Base-by-base conservation (phyloP, 495 filamentous ascomycete genomes). In the Aspergillus sparsus region DNA sequence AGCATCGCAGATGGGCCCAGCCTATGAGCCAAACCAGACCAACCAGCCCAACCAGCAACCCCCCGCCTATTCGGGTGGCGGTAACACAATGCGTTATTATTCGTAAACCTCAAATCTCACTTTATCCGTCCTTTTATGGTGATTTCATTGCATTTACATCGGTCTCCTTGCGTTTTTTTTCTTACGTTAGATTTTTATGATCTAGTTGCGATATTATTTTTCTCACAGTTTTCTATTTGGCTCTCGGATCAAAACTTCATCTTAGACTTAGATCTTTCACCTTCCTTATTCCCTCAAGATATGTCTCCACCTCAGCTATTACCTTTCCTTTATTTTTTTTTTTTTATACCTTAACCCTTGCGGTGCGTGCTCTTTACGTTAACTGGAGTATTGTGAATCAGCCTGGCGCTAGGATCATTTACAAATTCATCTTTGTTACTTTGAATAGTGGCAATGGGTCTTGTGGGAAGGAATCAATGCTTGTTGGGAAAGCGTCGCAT, bases 21-120 rank as follows among this genome's bases (percentile, higher is more conserved):
- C 56, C 7, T 68, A 77, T 57, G 70, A 71, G 32, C 65, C 67
- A 52, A 71, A 54, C 52, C 73, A 70, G 27, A 41, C 57, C 32
- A 66, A 69, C 37, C 39, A 62, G 31, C 74, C 74, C 31, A 66
- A 70, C 0, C 41, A 62, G 16, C 73, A 75, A 32, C 66, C 70
- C 1, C 62, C 68, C 12, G 58, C 63, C 15, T 69, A 72, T 45
- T 65, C 64, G 69, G 60, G 52, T 64, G 21, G 64, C 67, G 61
- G 62, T 69, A 46, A 61, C 60, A 49, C 66, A 36, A 67, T 49
- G 32, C 41, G 31, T 50, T 58, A 31, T 46, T 44, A 7, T 32
- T 21, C 55, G 27, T 41, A 13, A 10, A 21, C 9, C 10, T 27
- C 46, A 46, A 50, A 31, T 16, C 62, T 36, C 9, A 18, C 15